phyloP scores from a whole-genome alignment of 495 filamentous ascomycete genomes.

The Aspergillus asperescens region DNA sequence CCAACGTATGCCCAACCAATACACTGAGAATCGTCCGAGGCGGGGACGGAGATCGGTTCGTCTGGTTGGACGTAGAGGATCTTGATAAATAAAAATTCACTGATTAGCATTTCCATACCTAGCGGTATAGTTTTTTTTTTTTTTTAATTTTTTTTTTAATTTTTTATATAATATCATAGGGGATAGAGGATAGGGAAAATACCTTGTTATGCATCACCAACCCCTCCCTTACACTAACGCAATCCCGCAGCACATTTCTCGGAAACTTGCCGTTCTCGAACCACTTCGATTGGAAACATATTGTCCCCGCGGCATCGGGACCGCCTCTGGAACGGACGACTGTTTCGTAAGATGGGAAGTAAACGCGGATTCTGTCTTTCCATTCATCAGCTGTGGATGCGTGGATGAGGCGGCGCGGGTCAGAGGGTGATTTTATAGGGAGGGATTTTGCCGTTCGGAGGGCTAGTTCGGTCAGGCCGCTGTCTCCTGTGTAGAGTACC shows the following conservation, averaged over 20 bases:
- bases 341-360: constrained; percentile 76
- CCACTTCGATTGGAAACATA: constrained; percentile 68
- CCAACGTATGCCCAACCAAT: constrained; percentile 80
- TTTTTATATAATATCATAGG: no score
- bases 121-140: no score
- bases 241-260: constrained; percentile 63
- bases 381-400: constrained; percentile 37
- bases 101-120: no score
- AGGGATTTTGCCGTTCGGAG: constrained; percentile 37
- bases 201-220: constrained; percentile 88
- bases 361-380: constrained; percentile 58
- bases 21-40: constrained; percentile 23
- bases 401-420: constrained; percentile 16
- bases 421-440: constrained; percentile 10
- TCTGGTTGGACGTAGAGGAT: constrained; percentile 61
- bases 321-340: constrained; percentile 59
- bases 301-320: constrained; percentile 62
- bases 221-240: constrained; percentile 57
- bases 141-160: no score
- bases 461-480: constrained; percentile 52
- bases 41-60: constrained; percentile 22
- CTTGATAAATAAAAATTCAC: constrained; percentile 21
- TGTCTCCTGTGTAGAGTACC: constrained; percentile 44
- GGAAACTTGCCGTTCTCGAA: constrained; percentile 66
- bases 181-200: background rate